Conservation (phyloP, 2,329 filamentous ascomycete species). For the Ophiocordyceps australis region DNA sequence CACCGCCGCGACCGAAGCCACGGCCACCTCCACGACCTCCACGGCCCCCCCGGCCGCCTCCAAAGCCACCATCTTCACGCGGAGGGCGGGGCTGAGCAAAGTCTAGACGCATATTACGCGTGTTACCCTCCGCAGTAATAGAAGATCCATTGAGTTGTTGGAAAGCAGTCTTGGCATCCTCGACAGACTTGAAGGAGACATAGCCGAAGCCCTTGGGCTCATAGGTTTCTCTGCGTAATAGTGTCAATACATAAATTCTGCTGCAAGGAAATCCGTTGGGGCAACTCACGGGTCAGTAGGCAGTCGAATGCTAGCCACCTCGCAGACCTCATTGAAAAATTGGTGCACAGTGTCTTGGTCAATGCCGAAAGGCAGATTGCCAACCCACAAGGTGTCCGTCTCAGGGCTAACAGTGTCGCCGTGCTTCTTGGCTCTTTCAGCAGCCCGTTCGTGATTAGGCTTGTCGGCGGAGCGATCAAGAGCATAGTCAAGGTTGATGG, state of each 20-base stretch:
- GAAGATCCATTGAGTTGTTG: slow-evolving; percentile 49
- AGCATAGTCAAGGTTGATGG: slow-evolving; percentile 65
- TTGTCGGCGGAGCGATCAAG: slow-evolving; percentile 41
- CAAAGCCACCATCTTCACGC: slow-evolving; percentile 32
- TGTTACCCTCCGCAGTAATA: slow-evolving; percentile 44
- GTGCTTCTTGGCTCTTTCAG: slow-evolving; percentile 47
- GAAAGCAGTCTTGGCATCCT: slow-evolving; percentile 65
- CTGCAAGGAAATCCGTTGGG: neutral
- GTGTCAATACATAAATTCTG: slow-evolving; percentile 1
- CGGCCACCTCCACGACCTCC: slow-evolving; percentile 31
- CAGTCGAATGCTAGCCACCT: slow-evolving; percentile 64
- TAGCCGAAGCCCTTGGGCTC: slow-evolving; percentile 88
- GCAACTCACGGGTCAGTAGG: slow-evolving; percentile 58
- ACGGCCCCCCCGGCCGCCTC: slow-evolving; percentile 33
- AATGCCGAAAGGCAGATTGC: slow-evolving; percentile 75
- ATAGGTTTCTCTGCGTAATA: slow-evolving; percentile 46
- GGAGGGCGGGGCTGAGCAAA: slow-evolving; percentile 52
- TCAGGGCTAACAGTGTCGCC: slow-evolving; percentile 67
- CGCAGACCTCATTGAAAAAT: slow-evolving; percentile 54
- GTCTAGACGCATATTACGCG: slow-evolving; percentile 68
- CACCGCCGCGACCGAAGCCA: slow-evolving; percentile 16
- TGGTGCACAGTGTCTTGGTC: slow-evolving; percentile 58
- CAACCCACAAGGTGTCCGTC: slow-evolving; percentile 77
- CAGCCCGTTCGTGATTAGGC: slow-evolving; percentile 34
- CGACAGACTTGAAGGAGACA: slow-evolving; percentile 63